These are phyloP conservation scores for Mycena galericulata DNA, from an alignment of 768 basidiomycete genomes.

Conservation along the genomic window DNA sequence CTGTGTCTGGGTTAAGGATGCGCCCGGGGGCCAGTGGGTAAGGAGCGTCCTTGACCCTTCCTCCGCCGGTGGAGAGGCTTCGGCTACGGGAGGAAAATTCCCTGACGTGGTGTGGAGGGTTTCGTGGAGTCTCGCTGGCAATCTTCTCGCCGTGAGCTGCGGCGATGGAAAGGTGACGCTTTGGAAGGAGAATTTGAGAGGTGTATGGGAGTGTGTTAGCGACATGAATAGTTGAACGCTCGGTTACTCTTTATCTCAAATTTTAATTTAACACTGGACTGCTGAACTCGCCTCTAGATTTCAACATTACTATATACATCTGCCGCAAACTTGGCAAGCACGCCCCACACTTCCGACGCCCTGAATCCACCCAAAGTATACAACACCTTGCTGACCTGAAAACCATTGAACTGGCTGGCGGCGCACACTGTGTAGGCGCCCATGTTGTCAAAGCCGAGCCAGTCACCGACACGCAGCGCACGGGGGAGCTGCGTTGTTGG, in stretches of 20 bases:
- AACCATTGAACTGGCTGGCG: slow-evolving; percentile 95
- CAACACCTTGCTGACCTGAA: slow-evolving; percentile 81
- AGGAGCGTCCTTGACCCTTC: slow-evolving; percentile 85
- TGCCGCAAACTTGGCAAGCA: slow-evolving; percentile 29
- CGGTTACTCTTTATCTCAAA: not conserved
- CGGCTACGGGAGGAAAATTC: slow-evolving; percentile 80
- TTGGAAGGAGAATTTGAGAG: slow-evolving; percentile 98
- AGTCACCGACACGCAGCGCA: slow-evolving; percentile 90
- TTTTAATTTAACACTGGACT: too few relatives aligned
- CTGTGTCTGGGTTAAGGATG: slow-evolving; percentile 91
- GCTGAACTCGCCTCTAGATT: too few relatives aligned
- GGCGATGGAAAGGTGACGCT: slow-evolving; percentile 98
- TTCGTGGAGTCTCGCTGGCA: slow-evolving; percentile 97
- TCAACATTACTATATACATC: not conserved
- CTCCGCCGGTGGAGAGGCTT: slow-evolving; percentile 56
- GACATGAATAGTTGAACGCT: slow-evolving; percentile 86
- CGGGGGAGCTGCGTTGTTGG: slow-evolving; percentile 70
- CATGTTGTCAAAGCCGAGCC: slow-evolving; percentile 98
- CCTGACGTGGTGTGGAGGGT: slow-evolving; percentile 99
- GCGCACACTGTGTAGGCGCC: slow-evolving; percentile 99
- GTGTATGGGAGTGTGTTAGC: slow-evolving; percentile 97
- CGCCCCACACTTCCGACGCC: slow-evolving; percentile 23
- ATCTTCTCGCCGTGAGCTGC: slow-evolving; percentile 95
- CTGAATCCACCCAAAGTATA: slow-evolving; percentile 45
- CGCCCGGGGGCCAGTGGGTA: slow-evolving; percentile 78